Base-by-base conservation (phyloP, 345 rosid genomes). In the Brassica cretica region DNA sequence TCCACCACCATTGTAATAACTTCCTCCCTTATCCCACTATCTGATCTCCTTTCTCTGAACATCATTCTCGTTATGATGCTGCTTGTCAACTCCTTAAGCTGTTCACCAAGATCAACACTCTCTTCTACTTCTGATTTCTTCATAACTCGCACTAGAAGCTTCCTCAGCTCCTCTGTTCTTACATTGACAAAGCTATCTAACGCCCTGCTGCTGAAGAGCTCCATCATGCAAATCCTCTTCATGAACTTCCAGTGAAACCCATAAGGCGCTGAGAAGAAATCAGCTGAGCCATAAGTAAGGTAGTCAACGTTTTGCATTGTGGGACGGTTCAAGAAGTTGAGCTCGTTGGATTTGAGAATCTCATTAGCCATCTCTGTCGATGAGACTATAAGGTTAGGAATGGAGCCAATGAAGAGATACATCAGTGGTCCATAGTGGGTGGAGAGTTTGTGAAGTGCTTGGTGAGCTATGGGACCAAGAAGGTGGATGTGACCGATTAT, bases 221-320 rank as follows among this genome's bases (percentile, higher is more conserved):
- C 85, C 25, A 84, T 76, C 96, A 88, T 88, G 84, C 93, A 88
- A 1, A 93, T 81, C 65, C 85, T 88, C 84, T 89, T 89, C 88
- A 88, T 89, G 88, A 88, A 90, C 80, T 87, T 93, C 96, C 96
- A 93, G 66, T 84, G 81, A 6, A 86, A 78, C 0, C 96, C 96
- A 2, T 88, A 90, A 15, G 86, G 84, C 7, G 85, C 90, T n/a
- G 84, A 83, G 63, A 91, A 85, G 73, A 93, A 89, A 79, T 89
- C 96, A 2, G 94, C 53, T 0, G 94, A 86, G 46, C 90, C 93
- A 70, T 90, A 92, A 12, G 94, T 88, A n/a, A 92, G 88, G 81
- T 85, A 92, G 72, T 93, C 89, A 21, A 89, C 81, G 72, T 85
- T 87, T 60, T 84, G 78, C 66, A 76, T 66, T 65, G 78, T 77